A percentile compares a stretch with the other conserved stretches of the same genome.
Conservation (phyloP, 1,139 yeast genomes). For the Diutina neorugosa region DNA sequence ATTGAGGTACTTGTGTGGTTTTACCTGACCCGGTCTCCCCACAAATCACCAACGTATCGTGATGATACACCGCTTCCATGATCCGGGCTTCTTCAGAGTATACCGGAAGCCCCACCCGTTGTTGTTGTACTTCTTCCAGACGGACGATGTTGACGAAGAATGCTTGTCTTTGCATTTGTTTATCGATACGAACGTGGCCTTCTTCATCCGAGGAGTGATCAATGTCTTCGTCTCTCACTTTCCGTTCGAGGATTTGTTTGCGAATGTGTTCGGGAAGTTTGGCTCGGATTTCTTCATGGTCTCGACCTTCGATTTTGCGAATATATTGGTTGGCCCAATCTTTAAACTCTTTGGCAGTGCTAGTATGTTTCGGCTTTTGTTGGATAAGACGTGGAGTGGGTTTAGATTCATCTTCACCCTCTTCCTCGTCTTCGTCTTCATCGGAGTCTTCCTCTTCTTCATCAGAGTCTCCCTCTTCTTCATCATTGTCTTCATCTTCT, state of each 20-base stretch:
- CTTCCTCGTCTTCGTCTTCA: slow-evolving; percentile 8
- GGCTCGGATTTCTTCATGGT: slow-evolving; percentile 15
- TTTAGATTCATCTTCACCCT: slow-evolving; percentile 10
- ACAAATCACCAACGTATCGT: slow-evolving; percentile 83
- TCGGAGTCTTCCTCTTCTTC: slow-evolving; percentile 13
- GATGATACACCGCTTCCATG: slow-evolving; percentile 92
- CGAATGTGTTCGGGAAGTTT: slow-evolving; percentile 26
- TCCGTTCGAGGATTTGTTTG: slow-evolving; percentile 21
- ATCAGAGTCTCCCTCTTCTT: slow-evolving; percentile 12
- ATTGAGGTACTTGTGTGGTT: slow-evolving; percentile 88
- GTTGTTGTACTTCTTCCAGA: slow-evolving; percentile 48
- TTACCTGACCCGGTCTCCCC: slow-evolving; percentile 73
- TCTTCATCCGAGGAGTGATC: slow-evolving; percentile 57
- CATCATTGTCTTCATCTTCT: slow-evolving; percentile 10
- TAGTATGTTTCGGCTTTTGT: slow-evolving; percentile 31
- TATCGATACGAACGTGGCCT: slow-evolving; percentile 44
- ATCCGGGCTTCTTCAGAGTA: slow-evolving; percentile 83
- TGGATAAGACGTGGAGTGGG: slow-evolving; percentile 23
- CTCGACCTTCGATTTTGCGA: slow-evolving; percentile 47
- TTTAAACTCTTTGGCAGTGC: slow-evolving; percentile 35
- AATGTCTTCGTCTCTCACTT: slow-evolving; percentile 35
- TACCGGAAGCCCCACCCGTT: slow-evolving; percentile 72
- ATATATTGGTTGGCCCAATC: slow-evolving; percentile 51
- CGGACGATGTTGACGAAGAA: slow-evolving; percentile 60
- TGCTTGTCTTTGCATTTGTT: slow-evolving; percentile 44